A percentile compares a stretch with the other conserved stretches of the same genome.
Evolutionary conservation across 108 stramenopile species (phyloP).

Genomic region (Asterionellopsis glacialis): DNA sequence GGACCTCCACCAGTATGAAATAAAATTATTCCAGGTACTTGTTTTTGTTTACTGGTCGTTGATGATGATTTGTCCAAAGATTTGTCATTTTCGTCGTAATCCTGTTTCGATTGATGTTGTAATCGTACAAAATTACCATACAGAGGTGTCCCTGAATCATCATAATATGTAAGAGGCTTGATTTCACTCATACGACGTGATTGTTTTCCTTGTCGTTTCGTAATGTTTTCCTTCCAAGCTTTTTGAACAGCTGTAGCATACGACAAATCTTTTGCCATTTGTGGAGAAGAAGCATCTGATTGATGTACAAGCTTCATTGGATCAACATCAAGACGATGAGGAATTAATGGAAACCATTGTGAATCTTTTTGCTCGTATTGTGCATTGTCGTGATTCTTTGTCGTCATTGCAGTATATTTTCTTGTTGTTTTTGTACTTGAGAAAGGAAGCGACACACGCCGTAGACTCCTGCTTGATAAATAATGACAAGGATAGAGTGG

Average conservation of each 20-base stretch:
- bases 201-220: conserved; percentile 2
- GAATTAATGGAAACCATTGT: not conserved
- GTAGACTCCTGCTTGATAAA: too few relatives aligned
- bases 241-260: conserved; percentile 36
- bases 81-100: too few relatives aligned
- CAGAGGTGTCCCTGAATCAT: conserved; percentile 21
- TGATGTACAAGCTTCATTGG: not conserved
- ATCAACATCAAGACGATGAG: not conserved
- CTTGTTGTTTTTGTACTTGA: too few relatives aligned
- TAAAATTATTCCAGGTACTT: conserved; percentile 44
- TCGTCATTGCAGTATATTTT: too few relatives aligned
- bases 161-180: conserved; percentile 11
- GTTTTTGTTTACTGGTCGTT: not conserved
- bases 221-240: conserved; percentile 31
- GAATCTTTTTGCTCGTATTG: too few relatives aligned
- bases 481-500: too few relatives aligned
- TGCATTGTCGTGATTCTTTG: too few relatives aligned
- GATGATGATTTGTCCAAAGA: not conserved
- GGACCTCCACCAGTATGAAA: conserved; percentile 81
- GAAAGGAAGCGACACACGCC: too few relatives aligned
- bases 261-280: conserved; percentile 29
- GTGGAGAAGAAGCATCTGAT: conserved; percentile 24
- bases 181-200: conserved; percentile 1
- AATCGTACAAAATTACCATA: conserved; percentile 44
- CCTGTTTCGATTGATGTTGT: not conserved